Evolutionary conservation across 441 rosid species (phyloP), one percentile per base, ranked within the genome.

Genomic region (Syzygium malaccense): DNA sequence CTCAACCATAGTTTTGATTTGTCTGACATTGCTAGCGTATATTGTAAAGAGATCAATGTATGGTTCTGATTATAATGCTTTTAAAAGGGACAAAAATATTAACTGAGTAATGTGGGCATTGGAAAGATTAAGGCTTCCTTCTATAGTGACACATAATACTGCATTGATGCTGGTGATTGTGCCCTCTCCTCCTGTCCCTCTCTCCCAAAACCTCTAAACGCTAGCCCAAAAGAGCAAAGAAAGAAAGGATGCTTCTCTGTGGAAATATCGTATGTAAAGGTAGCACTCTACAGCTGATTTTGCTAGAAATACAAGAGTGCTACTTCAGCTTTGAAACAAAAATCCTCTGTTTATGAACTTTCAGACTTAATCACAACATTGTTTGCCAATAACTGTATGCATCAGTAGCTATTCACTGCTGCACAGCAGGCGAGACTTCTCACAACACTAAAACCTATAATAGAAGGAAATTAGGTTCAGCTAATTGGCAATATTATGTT

Each of bases 31-130:
- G 83, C 9, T 71, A 37, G 15, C 1, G 4, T 37, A 5, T 11
- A 71, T 71, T 20, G 0, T 37, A 0, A 2, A 0, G 15, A 0
- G 8, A 71, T 1, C 2, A 33, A 68, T 33, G 1, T 0, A 71
- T 71, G 14, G 2, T 1, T 71, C 26, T 10, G 0, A 33, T 33
- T 19, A 68, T 33, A 1, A 33, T 33, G 1, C 49, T 71, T 71
- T 33, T 33, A 33, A 71, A 17, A 30, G 5, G 37, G 75, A 64
- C 3, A 32, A 71, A 3, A 10, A 71, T 19, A 20, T 68, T 19
- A 33, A 68, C 8, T 4, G 26, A 19, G 48, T 26, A 68, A 68
- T 37, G 80, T 71, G 15, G 80, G 14, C 0, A 14, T 1, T 71
- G 49, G 49, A 71, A 71, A 71, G 1, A 11, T 71, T 11, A 0